These are phyloP conservation scores for Trichothecium roseum DNA, from an alignment of 2,329 filamentous ascomycete genomes.

Conservation along the genomic window DNA sequence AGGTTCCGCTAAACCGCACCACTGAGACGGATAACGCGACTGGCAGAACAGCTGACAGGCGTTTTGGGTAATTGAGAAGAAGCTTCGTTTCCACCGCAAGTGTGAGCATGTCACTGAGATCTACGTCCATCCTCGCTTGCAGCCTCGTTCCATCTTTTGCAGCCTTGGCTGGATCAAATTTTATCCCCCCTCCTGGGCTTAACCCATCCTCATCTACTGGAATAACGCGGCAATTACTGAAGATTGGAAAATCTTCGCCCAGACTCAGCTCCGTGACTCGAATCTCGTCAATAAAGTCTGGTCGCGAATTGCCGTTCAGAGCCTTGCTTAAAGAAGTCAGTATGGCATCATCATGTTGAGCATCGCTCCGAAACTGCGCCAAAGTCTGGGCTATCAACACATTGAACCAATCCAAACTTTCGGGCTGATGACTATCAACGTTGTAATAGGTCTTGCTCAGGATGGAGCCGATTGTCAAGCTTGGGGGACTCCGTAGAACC, in stretches of 20 bases:
- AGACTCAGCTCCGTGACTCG: slow-evolving; percentile 86
- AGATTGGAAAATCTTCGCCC: slow-evolving; percentile 95
- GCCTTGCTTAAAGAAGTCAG: slow-evolving; percentile 74
- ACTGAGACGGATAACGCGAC: slow-evolving; percentile 88
- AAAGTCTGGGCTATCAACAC: slow-evolving; percentile 94
- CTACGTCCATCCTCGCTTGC: slow-evolving; percentile 94
- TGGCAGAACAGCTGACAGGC: slow-evolving; percentile 76
- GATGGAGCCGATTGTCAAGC: slow-evolving; percentile 85
- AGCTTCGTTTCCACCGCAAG: slow-evolving; percentile 90
- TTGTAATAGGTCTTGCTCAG: slow-evolving; percentile 97
- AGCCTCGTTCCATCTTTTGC: slow-evolving; percentile 60
- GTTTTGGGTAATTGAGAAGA: slow-evolving; percentile 88
- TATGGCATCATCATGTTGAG: slow-evolving; percentile 83
- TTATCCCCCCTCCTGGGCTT: slow-evolving; percentile 38
- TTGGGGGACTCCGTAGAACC: slow-evolving; percentile 61
- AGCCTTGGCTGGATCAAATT: slow-evolving; percentile 41
- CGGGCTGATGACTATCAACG: slow-evolving; percentile 87
- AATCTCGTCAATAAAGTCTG: slow-evolving; percentile 89
- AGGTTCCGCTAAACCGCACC: slow-evolving; percentile 85
- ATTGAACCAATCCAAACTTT: slow-evolving; percentile 98
- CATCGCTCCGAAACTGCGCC: slow-evolving; percentile 86
- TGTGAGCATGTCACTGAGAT: slow-evolving; percentile 91
- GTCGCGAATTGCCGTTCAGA: slow-evolving; percentile 77
- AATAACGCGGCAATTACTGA: slow-evolving; percentile 95
- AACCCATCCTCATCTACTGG: slow-evolving; percentile 75